Evolutionary conservation across 139 green algal genomes (phyloP).

Genomic region (Chlamydomonas schloesseri): DNA sequence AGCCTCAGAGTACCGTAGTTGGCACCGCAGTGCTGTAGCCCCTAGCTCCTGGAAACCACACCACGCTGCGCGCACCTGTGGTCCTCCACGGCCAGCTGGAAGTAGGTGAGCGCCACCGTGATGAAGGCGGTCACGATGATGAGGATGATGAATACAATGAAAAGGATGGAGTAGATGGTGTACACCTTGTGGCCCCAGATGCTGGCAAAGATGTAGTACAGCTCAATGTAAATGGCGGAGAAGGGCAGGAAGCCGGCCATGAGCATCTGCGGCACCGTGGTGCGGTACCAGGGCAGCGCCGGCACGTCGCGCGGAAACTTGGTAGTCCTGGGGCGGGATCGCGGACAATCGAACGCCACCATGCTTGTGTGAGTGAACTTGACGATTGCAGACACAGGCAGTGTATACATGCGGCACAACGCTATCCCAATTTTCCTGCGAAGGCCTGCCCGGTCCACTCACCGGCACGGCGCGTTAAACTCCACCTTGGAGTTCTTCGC

Average conservation of each 20-base stretch:
- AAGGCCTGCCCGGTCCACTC: too few relatives aligned
- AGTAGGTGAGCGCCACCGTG: constrained; percentile 96
- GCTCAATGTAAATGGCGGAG: constrained; percentile 98
- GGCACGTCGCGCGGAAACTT: constrained; percentile 92
- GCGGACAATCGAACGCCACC: too few relatives aligned
- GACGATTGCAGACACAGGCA: too few relatives aligned
- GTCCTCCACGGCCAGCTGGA: constrained; percentile 96
- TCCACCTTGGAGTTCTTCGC: constrained; percentile 71
- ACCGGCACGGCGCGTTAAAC: constrained; percentile 82
- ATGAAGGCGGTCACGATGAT: constrained; percentile 96
- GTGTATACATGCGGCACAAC: too few relatives aligned
- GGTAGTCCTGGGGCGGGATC: constrained; percentile 80
- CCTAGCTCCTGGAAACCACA: too few relatives aligned
- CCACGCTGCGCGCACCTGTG: constrained; percentile 82
- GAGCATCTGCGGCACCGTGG: constrained; percentile 87
- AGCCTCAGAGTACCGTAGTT: too few relatives aligned
- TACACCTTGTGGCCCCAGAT: constrained; percentile 99
- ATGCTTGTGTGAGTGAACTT: too few relatives aligned
- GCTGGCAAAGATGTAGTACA: constrained; percentile 97
- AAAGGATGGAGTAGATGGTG: constrained; percentile 95
- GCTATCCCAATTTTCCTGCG: too few relatives aligned
- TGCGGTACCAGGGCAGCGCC: constrained; percentile 91
- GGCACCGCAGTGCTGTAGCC: too few relatives aligned
- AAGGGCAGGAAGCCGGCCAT: constrained; percentile 97
- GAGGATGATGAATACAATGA: constrained; percentile 96